These are phyloP conservation scores for Candida nemodendra DNA, from an alignment of 805 yeast genomes.

Conservation along the genomic window DNA sequence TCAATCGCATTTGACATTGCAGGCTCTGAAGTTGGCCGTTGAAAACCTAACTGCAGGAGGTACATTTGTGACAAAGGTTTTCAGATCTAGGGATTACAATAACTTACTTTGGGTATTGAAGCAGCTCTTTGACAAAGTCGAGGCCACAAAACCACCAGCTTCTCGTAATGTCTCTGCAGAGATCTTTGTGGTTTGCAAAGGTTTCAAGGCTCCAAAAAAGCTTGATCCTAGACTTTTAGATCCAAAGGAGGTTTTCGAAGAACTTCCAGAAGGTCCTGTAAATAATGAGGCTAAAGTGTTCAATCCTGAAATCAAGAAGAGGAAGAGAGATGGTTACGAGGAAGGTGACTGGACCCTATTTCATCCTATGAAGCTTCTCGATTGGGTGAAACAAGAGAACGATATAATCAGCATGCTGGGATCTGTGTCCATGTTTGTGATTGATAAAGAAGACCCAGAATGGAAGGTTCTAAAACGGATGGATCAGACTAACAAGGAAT, in stretches of 20 bases:
- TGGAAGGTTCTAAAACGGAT: conserved; percentile 70
- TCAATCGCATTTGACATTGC: conserved; percentile 92
- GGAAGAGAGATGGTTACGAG: conserved; percentile 95
- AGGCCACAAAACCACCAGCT: conserved; percentile 98
- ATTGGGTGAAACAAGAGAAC: conserved; percentile 69
- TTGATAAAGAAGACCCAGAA: conserved; percentile 64
- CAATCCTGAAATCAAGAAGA: conserved; percentile 87
- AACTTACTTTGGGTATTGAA: conserved; percentile 97
- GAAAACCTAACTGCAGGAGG: conserved; percentile 92
- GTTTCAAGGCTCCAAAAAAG: conserved; percentile 94
- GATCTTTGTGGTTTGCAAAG: conserved; percentile 94
- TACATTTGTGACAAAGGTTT: conserved; percentile 92
- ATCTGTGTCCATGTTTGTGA: conserved; percentile 58
- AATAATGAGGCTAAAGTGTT: conserved; percentile 90
- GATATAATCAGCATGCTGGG: conserved; percentile 87
- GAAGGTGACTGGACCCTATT: conserved; percentile 81
- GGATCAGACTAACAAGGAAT: conserved; percentile 75
- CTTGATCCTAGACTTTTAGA: conserved; percentile 90
- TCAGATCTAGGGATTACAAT: conserved; percentile 98
- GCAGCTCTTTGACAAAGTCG: conserved; percentile 92
- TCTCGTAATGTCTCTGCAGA: conserved; percentile 99
- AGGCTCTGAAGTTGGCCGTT: conserved; percentile 89
- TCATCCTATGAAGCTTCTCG: conserved; percentile 72
- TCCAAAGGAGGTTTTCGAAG: conserved; percentile 92
- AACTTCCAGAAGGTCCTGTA: conserved; percentile 67